Evolutionary conservation across 2,329 filamentous ascomycete genomes (phyloP).

Genomic region (Xylaria sp.): DNA sequence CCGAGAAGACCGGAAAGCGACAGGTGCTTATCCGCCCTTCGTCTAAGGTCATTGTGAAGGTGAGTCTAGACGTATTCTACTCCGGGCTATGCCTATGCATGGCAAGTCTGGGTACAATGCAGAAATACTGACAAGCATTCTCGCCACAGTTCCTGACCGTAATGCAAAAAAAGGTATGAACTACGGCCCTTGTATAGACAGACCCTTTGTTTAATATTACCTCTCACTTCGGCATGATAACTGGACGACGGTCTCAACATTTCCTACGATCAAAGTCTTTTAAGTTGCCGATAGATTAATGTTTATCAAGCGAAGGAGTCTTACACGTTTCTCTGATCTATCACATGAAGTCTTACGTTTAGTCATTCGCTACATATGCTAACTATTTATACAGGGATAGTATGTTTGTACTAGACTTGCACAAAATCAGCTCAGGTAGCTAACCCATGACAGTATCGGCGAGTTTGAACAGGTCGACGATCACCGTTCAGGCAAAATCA

Average conservation of each 20-base stretch:
- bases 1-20: slow-evolving; percentile 99
- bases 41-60: slow-evolving; percentile 99
- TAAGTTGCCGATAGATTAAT: slow-evolving; percentile 99
- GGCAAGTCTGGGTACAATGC: neutral
- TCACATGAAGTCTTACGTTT: slow-evolving; percentile 85
- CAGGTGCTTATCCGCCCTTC: slow-evolving; percentile 97
- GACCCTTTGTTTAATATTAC: slow-evolving; percentile 18
- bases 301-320: slow-evolving; percentile 72
- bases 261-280: slow-evolving; percentile 93
- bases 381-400: slow-evolving; percentile 45
- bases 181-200: slow-evolving; percentile 40
- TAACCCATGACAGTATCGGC: slow-evolving; percentile 67
- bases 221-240: slow-evolving; percentile 92
- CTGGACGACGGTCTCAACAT: slow-evolving; percentile 91
- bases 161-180: slow-evolving; percentile 99
- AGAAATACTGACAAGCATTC: neutral
- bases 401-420: slow-evolving; percentile 29
- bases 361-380: slow-evolving; percentile 87
- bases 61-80: neutral
- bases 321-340: slow-evolving; percentile 93
- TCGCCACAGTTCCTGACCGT: slow-evolving; percentile 78
- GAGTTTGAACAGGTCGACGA: slow-evolving; percentile 99
- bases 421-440: slow-evolving; percentile 22
- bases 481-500: slow-evolving; percentile 98
- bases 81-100: no score